Conservation (phyloP, 2,329 filamentous ascomycete genomes). For the Purpureocillium takamizusanense region DNA sequence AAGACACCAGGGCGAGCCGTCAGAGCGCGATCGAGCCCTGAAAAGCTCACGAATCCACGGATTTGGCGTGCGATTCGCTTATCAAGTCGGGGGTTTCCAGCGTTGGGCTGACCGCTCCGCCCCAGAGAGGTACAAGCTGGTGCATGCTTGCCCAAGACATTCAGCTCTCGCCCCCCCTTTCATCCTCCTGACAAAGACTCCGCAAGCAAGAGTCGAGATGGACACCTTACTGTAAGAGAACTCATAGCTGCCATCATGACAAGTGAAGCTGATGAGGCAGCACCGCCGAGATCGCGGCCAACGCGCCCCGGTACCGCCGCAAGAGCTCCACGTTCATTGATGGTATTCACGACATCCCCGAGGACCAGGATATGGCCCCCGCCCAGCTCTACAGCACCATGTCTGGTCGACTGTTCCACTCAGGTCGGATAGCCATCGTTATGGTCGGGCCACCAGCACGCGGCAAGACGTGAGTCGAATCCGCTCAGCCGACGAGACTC, state of each 20-base stretch:
- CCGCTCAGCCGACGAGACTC: too few species aligned
- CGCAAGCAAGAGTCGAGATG: conserved; percentile 27
- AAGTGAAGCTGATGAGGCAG: conserved; percentile 30
- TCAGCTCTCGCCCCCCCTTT: background rate
- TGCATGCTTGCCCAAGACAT: background rate
- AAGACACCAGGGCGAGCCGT: too few species aligned
- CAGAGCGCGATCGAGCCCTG: too few species aligned
- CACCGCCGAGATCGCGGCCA: conserved; percentile 86
- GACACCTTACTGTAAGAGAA: conserved; percentile 52
- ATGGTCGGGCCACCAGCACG: conserved; percentile 92
- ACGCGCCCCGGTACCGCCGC: conserved; percentile 79
- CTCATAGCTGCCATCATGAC: too few species aligned
- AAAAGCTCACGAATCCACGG: too few species aligned
- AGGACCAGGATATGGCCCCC: conserved; percentile 75
- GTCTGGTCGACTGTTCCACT: conserved; percentile 93
- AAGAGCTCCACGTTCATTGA: conserved; percentile 95
- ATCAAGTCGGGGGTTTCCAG: too few species aligned
- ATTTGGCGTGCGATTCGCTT: too few species aligned
- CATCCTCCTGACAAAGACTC: background rate
- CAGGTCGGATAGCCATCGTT: conserved; percentile 91
- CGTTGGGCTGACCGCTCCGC: too few species aligned
- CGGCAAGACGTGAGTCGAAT: conserved; percentile 69
- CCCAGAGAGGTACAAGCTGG: too few species aligned
- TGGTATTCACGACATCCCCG: conserved; percentile 87
- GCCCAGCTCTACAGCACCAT: conserved; percentile 98